Conservation (phyloP, 352 stramenopile genomes). For the Bremia lactucae region DNA sequence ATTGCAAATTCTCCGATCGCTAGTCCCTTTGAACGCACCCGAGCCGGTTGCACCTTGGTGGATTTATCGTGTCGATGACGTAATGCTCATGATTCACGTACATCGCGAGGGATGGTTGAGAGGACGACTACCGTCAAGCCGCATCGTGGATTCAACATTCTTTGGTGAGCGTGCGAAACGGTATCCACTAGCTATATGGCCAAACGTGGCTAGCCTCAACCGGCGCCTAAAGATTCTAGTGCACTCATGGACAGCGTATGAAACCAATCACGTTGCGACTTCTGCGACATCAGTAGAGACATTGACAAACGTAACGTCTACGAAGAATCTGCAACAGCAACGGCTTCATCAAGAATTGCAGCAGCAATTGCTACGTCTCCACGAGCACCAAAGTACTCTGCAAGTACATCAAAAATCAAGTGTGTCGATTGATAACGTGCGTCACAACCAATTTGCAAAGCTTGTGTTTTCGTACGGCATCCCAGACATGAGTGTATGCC, state of each 20-base stretch:
- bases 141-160: constrained; percentile 34
- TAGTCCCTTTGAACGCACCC: constrained; percentile 26
- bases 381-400: constrained; percentile 15
- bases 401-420: constrained; percentile 9
- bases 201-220: constrained; percentile 37
- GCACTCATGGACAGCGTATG: constrained; percentile 28
- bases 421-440: constrained; percentile 16
- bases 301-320: constrained; percentile 4
- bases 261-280: constrained; percentile 4
- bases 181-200: constrained; percentile 27
- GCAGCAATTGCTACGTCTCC: constrained; percentile 10
- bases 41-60: constrained; percentile 56
- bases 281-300: constrained; percentile 1
- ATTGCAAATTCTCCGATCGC: constrained; percentile 28
- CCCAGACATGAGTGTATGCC: constrained; percentile 53
- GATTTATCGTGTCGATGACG: constrained; percentile 65
- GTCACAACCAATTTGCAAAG: constrained; percentile 66
- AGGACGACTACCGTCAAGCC: constrained; percentile 22
- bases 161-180: constrained; percentile 41
- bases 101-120: constrained; percentile 67
- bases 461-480: constrained; percentile 70
- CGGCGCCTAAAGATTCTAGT: constrained; percentile 42
- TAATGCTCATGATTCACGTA: constrained; percentile 58
- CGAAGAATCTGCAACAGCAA: constrained; percentile 9
- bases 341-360: constrained; percentile 7